A percentile compares a stretch with the other conserved stretches of the same genome.
These are phyloP conservation scores for Corylus americana DNA, from an alignment of 306 rosid species.

Conservation along the genomic window DNA sequence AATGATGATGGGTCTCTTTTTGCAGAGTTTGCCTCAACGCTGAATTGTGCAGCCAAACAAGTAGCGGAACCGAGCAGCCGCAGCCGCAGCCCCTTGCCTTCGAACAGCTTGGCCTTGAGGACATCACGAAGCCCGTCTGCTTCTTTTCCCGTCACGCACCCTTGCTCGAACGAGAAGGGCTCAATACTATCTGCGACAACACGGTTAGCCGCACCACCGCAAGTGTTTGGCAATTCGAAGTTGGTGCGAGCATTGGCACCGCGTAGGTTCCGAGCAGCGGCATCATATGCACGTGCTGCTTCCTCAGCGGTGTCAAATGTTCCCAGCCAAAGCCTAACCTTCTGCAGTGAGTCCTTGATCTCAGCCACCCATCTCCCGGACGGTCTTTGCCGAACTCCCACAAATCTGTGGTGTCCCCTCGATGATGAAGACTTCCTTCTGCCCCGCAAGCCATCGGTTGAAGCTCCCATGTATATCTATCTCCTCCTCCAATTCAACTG, in stretches of 20 bases:
- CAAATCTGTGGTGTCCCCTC: slow-evolving; percentile 67
- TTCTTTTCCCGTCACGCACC: slow-evolving; percentile 26
- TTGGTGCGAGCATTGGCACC: slow-evolving; percentile 75
- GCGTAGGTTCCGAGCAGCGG: slow-evolving; percentile 62
- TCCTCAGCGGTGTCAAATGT: slow-evolving; percentile 74
- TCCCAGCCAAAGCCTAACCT: slow-evolving; percentile 83
- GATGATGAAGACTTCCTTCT: slow-evolving; percentile 52
- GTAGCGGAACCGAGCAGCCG: slow-evolving; percentile 22
- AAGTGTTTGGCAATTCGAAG: slow-evolving; percentile 46
- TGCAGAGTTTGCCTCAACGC: slow-evolving; percentile 24
- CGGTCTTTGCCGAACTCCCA: slow-evolving; percentile 77
- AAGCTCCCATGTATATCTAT: slow-evolving; percentile 32
- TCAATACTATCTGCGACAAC: slow-evolving; percentile 22
- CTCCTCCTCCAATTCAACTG: neutral
- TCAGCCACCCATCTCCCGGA: slow-evolving; percentile 91
- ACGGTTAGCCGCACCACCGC: neutral
- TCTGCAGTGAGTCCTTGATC: slow-evolving; percentile 72
- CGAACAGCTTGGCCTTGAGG: slow-evolving; percentile 58
- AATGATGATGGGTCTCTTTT: slow-evolving; percentile 26
- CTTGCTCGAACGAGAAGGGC: slow-evolving; percentile 69
- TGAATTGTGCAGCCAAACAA: slow-evolving; percentile 10
- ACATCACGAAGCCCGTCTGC: slow-evolving; percentile 59
- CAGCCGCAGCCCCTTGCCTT: slow-evolving; percentile 33
- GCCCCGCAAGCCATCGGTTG: slow-evolving; percentile 28
- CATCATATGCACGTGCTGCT: slow-evolving; percentile 70